Percentiles rank a stretch among this genome's conserved stretches.
Conservation (phyloP, 192 early-diverging fungal genomes). For the Backusella sp. region DNA sequence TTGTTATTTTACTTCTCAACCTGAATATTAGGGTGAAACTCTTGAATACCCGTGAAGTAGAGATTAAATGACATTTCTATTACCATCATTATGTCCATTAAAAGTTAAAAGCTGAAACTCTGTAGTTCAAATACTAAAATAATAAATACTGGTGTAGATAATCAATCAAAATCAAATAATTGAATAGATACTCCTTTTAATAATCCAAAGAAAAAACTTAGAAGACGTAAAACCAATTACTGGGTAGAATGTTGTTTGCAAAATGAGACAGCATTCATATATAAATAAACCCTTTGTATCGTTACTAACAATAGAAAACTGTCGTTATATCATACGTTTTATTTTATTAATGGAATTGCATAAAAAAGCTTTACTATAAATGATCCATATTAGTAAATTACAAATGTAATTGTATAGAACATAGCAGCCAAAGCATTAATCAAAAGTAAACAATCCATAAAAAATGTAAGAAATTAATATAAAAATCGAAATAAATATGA, state of each 20-base stretch:
- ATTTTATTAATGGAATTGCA: not conserved
- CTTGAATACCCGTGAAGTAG: not conserved
- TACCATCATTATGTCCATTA: not conserved
- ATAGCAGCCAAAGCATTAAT: not conserved
- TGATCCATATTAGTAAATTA: not conserved
- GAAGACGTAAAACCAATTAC: not conserved
- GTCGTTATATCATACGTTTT: not conserved
- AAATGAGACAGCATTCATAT: not conserved
- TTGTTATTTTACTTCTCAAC: no score
- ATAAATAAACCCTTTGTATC: not conserved
- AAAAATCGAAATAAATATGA: not conserved
- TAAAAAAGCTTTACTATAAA: not conserved
- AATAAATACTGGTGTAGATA: no score
- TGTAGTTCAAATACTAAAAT: not conserved
- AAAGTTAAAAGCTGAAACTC: not conserved
- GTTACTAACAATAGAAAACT: not conserved
- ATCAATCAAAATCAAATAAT: not conserved
- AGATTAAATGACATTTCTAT: not conserved
- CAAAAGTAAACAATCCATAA: not conserved
- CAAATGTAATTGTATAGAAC: not conserved
- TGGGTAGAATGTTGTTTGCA: not conserved
- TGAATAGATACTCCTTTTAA: not conserved
- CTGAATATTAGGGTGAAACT: not conserved
- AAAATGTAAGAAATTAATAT: not conserved
- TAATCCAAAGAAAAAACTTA: not conserved